Base-by-base conservation (phyloP, 352 stramenopile species). In the Pythium vanterpoolii region DNA sequence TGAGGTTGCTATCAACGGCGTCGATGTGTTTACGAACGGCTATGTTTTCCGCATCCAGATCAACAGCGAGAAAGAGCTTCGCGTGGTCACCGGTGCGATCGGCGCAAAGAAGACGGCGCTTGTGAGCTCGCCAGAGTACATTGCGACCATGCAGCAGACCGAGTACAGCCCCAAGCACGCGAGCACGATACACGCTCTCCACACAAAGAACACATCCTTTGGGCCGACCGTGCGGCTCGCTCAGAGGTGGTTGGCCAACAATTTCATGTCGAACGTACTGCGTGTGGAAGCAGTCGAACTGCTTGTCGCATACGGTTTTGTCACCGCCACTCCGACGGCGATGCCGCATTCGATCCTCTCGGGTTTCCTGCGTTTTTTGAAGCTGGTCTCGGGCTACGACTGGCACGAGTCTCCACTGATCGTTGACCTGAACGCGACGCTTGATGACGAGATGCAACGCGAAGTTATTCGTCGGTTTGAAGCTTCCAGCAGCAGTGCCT, bases 11-110 rank as follows among this genome's bases (percentile, higher is more conserved):
- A 71, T 72, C 23, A 73, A 93, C 51, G 72, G 76, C 48, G 67
- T 97, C 8, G 89, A 97, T 54, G 80, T 97, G 2, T 85, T 96
- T 36, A 67, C 81, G 18, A 77, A 74, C 24, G 89, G 89, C 51
- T 97, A 88, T 51, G 78, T 81, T 4, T 97, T 97, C 62, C 83
- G 89, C 3, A 55, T 95, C 3, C 47, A 91, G 9, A 89, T 95
- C 62, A 79, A 82, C 56, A 91, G 74, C 40, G 86, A 90, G 57
- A 93, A 89, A 54, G 81, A 92, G 61, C 65, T 90, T 8, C 66
- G 54, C 19, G 76, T 90, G 14, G 71, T 88, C 21, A 88, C 79
- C 23, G 79, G 80, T 26, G 76, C 74, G 39, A 69, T 71, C 5
- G 78, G 79, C 24, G 28, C 62, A 16, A 88, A 85, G 64, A 86